phyloP scores from a whole-genome alignment of 768 basidiomycete genomes.

The Boletus fagicola region DNA sequence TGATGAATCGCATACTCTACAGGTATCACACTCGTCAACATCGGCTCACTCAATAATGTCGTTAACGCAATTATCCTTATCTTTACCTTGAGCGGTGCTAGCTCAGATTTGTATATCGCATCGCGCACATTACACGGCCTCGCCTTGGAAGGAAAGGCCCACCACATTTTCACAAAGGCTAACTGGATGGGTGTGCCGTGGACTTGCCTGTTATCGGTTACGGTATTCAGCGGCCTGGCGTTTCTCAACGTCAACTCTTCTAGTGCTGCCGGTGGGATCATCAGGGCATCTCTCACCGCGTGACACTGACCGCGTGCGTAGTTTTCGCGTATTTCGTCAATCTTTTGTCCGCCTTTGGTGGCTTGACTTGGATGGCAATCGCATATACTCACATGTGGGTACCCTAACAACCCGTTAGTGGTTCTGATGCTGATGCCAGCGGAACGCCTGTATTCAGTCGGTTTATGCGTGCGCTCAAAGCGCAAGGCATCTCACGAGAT shows the following conservation, averaged over 20 bases:
- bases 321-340: constrained; percentile 41
- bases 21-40: constrained; percentile 42
- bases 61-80: constrained; percentile 52
- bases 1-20: not conserved
- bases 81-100: constrained; percentile 63
- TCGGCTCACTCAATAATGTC: constrained; percentile 58
- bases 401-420: not conserved
- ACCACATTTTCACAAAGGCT: constrained; percentile 41
- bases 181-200: constrained; percentile 48
- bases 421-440: constrained; percentile 6
- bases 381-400: constrained; percentile 59
- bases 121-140: constrained; percentile 55
- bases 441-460: constrained; percentile 32
- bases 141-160: constrained; percentile 51
- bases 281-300: not conserved
- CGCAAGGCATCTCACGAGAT: constrained; percentile 43
- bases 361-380: constrained; percentile 45
- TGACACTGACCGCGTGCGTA: not conserved
- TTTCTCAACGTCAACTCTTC: constrained; percentile 59
- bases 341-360: constrained; percentile 37
- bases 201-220: constrained; percentile 39
- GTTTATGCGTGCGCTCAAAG: constrained; percentile 48
- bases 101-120: constrained; percentile 60
- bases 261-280: constrained; percentile 46
- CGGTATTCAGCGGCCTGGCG: constrained; percentile 53